Base-by-base conservation (phyloP, 1,139 yeast species). In the Blastobotrys illinoisensis region DNA sequence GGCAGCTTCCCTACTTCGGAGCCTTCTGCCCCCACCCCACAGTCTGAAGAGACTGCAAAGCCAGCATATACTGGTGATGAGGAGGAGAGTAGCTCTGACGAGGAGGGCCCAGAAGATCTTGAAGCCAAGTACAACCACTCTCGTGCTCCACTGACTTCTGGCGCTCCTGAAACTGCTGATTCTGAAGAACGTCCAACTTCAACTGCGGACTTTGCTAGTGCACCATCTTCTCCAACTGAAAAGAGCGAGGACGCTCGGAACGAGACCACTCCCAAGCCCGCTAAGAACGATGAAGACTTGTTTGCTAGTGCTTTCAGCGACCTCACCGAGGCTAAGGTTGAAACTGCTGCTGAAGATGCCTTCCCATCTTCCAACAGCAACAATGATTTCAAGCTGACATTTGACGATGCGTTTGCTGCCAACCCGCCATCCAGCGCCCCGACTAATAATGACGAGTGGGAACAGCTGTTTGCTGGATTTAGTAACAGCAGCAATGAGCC, bases 381-480 rank as follows among this genome's bases (percentile, higher is more conserved):
- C 62, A 84, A 80, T 61, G 85, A 80, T 49, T 78, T 82, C 62
- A 61, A 60, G 36, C 40, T 58, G 1, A 60, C 64, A 11, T 64
- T 68, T 47, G 67, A 59, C 45, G 56, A 49, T 44, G 62, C 62
- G 24, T 60, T 62, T 47, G 44, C 51, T 2, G 19, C 40, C n/a
- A 49, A 51, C n/a, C 46, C 49, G 45, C 43, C 57, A 44, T 24
- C 51, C 5, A 24, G 54, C 20, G 48, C 46, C 11, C 49, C 52
- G 32, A 45, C 60, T 16, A 28, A 55, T 24, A 62, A 61, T 56
- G 96, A 88, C 65, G 97, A 90, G 69, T 90, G 97, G 97, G 97
- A 90, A 65, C 95, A 89, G 70, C 78, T 90, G 32, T 90, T 90
- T 74, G 95, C 96, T 1, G 96, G 95, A 0, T 86, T 89, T 67